These are phyloP conservation scores for Aspergillus fructus DNA, from an alignment of 2,329 filamentous ascomycete species.

Conservation along the genomic window DNA sequence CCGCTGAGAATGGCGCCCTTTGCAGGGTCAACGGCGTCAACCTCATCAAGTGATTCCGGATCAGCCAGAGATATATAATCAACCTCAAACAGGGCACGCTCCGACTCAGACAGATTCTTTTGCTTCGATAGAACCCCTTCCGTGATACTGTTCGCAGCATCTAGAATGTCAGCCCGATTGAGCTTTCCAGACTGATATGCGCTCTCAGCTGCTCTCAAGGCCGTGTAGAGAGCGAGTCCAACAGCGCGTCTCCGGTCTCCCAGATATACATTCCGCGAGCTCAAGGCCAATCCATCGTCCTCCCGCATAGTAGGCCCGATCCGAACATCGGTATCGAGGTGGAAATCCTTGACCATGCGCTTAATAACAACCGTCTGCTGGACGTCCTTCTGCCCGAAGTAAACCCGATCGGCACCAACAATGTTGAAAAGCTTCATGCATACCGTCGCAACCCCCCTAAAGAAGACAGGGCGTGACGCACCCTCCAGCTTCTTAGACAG, in stretches of 20 bases:
- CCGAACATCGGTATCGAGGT: constrained; percentile 71
- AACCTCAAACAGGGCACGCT: constrained; percentile 73
- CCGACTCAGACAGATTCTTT: constrained; percentile 54
- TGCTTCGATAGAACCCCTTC: constrained; percentile 61
- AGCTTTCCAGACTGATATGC: constrained; percentile 58
- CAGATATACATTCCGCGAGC: constrained; percentile 91
- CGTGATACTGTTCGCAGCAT: constrained; percentile 64
- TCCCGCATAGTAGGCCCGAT: constrained; percentile 76
- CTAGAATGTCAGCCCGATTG: constrained; percentile 67
- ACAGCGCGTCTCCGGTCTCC: constrained; percentile 70
- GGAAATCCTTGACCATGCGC: constrained; percentile 83
- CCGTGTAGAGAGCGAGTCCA: constrained; percentile 69
- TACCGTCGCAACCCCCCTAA: constrained; percentile 91
- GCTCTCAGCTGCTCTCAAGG: constrained; percentile 69
- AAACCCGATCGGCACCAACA: constrained; percentile 72
- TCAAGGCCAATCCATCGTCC: constrained; percentile 79
- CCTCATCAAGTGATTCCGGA: constrained; percentile 76
- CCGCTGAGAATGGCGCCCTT: constrained; percentile 84
- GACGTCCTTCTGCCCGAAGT: constrained; percentile 97
- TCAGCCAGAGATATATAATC: constrained; percentile 94
- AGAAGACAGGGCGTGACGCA: constrained; percentile 84
- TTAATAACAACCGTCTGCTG: constrained; percentile 92
- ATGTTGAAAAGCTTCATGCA: constrained; percentile 94
- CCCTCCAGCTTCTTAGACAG: constrained; percentile 81
- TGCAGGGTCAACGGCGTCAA: constrained; percentile 66